Percentiles rank a stretch among this genome's conserved stretches.
Conservation (phyloP, 2,329 filamentous ascomycete genomes). For the Colletotrichum costaricense region DNA sequence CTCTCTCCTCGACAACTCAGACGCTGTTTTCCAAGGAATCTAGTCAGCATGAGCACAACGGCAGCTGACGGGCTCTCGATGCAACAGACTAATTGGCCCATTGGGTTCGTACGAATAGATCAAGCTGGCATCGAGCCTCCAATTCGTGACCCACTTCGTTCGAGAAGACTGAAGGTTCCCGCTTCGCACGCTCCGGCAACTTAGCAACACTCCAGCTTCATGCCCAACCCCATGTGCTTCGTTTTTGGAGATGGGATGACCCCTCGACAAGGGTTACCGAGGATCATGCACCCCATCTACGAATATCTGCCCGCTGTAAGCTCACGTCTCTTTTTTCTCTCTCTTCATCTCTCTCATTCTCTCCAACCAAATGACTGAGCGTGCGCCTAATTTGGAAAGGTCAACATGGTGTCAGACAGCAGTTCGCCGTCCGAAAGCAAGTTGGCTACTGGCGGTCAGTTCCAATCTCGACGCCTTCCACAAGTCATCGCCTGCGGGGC, state of each 20-base stretch:
- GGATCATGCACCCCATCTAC: slow-evolving; percentile 11
- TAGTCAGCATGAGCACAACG: neutral
- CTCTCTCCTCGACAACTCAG: neutral
- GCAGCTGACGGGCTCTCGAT: neutral
- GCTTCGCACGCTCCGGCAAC: neutral
- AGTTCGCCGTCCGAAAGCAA: neutral
- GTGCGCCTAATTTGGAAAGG: neutral
- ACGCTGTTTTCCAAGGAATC: neutral
- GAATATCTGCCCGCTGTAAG: neutral
- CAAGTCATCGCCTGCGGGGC: neutral
- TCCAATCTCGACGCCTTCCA: neutral
- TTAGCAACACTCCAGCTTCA: slow-evolving; percentile 19
- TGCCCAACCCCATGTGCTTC: slow-evolving; percentile 17
- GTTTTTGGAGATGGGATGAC: slow-evolving; percentile 8
- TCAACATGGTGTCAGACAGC: neutral
- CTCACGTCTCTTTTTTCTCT: neutral
- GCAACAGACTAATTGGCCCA: neutral
- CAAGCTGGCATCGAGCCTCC: slow-evolving; percentile 25
- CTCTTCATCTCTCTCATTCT: too few species aligned
- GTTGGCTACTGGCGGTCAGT: neutral
- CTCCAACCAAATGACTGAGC: neutral
- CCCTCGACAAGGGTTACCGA: slow-evolving; percentile 16
- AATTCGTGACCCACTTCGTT: slow-evolving; percentile 21
- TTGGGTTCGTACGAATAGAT: neutral
- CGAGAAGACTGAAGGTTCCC: slow-evolving; percentile 18